Percentiles rank a stretch among this genome's conserved stretches.
Conservation (phyloP, 2,329 filamentous ascomycete species). For the Alternaria sp. region DNA sequence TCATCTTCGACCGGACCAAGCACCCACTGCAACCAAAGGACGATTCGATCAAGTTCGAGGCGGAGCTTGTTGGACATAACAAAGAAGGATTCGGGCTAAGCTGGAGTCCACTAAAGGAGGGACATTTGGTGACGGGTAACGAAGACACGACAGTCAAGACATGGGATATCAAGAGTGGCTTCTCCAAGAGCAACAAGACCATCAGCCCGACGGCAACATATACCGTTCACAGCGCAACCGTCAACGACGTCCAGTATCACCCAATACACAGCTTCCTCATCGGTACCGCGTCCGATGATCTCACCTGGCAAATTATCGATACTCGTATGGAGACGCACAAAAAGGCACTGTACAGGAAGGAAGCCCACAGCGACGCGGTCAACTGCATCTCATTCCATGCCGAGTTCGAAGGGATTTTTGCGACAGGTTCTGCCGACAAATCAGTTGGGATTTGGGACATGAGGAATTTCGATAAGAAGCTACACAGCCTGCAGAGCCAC, state of each 20-base stretch:
- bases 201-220: constrained; percentile 78
- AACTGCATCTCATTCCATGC: constrained; percentile 97
- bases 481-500: constrained; percentile 90
- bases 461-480: constrained; percentile 85
- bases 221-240: constrained; percentile 86
- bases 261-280: constrained; percentile 81
- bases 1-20: constrained; percentile 96
- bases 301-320: constrained; percentile 91
- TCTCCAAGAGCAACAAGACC: constrained; percentile 72
- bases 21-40: constrained; percentile 75
- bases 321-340: constrained; percentile 73
- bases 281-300: constrained; percentile 92
- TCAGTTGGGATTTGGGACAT: constrained; percentile 96
- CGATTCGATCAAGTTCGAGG: constrained; percentile 77
- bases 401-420: constrained; percentile 85
- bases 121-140: constrained; percentile 86
- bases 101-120: constrained; percentile 87
- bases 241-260: constrained; percentile 97
- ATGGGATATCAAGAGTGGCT: constrained; percentile 82
- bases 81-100: constrained; percentile 90
- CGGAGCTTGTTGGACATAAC: constrained; percentile 84
- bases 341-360: constrained; percentile 72
- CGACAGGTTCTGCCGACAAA: constrained; percentile 94
- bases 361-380: constrained; percentile 89
- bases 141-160: constrained; percentile 91